Evolutionary conservation across 495 filamentous ascomycete genomes (phyloP).

Genomic region (Tricharina praecox): DNA sequence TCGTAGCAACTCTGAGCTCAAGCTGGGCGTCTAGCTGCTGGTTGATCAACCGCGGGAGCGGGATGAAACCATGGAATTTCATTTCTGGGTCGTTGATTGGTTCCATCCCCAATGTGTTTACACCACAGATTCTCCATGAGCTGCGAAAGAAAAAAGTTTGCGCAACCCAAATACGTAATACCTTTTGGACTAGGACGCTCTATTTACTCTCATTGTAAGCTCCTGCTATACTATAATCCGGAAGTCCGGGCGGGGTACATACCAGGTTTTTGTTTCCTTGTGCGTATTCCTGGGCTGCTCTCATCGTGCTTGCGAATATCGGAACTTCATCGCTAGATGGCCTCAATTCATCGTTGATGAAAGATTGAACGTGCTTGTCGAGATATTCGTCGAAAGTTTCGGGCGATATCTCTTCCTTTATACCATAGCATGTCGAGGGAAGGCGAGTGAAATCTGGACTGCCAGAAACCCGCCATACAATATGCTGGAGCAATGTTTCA

Average conservation of each 20-base stretch:
- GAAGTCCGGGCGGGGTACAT: background rate
- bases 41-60: constrained; percentile 20
- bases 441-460: constrained; percentile 19
- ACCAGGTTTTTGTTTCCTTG: constrained; percentile 3
- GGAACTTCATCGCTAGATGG: background rate
- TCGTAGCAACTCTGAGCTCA: constrained; percentile 16
- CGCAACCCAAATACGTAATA: constrained; percentile 24
- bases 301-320: background rate
- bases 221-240: background rate
- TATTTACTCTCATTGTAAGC: constrained; percentile 2
- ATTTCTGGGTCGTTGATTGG: constrained; percentile 17
- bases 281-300: constrained; percentile 1
- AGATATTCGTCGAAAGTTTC: constrained; percentile 16
- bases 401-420: constrained; percentile 14
- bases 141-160: constrained; percentile 24
- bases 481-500: constrained; percentile 17
- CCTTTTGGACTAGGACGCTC: constrained; percentile 17
- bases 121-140: constrained; percentile 19
- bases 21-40: constrained; percentile 22
- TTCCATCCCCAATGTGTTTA: constrained; percentile 15
- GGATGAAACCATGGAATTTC: constrained; percentile 17
- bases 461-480: constrained; percentile 20
- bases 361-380: constrained; percentile 14
- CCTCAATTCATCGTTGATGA: constrained; percentile 10
- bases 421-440: constrained; percentile 18